Evolutionary conservation across 306 rosid species (phyloP), one percentile per base, ranked within the genome.

Genomic region (Cercis canadensis): DNA sequence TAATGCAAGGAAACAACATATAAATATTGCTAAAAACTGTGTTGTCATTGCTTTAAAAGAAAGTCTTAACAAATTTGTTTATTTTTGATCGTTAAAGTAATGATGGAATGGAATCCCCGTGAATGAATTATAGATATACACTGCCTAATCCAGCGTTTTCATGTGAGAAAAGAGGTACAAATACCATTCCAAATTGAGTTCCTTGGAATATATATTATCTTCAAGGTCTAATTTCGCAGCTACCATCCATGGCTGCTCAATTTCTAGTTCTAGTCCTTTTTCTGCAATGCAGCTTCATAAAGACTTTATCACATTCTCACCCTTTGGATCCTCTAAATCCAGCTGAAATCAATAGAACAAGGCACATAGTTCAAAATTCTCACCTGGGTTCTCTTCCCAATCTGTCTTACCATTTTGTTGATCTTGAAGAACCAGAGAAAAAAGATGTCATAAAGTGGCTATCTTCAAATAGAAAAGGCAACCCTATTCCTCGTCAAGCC

Each of bases 291-390:
- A 75, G 69, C 61, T 52, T 55, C 65, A 40, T 73, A 14, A 44
- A 36, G 46, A 57, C 75, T 44, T 51, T 64, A 16, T 7, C 78
- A 37, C 43, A 2, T 37, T 24, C 29, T 67, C 98, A 92, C 80
- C 98, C 98, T 19, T 82, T 92, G 21, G 96, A 92, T 76, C 96
- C 96, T 72, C 87, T 92, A 16, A 80, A 66, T 64, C 80, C 96
- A 0, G 11, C 55, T 8, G 98, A 92, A 77, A 82, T 88, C 32
- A 83, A 88, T 82, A 68, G 69, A 72, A 74, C 85, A 57, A 82
- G 91, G 66, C 68, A 69, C 57, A 67, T 81, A 24, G 54, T 92
- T 47, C 85, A 85, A 36, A 79, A 62, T 33, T 92, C 91, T 34
- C 80, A 72, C 73, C 84, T 89, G 36, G 92, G 87, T 69, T 63